Conservation (phyloP, 2,329 filamentous ascomycete species). For the Cordyceps farinosa region DNA sequence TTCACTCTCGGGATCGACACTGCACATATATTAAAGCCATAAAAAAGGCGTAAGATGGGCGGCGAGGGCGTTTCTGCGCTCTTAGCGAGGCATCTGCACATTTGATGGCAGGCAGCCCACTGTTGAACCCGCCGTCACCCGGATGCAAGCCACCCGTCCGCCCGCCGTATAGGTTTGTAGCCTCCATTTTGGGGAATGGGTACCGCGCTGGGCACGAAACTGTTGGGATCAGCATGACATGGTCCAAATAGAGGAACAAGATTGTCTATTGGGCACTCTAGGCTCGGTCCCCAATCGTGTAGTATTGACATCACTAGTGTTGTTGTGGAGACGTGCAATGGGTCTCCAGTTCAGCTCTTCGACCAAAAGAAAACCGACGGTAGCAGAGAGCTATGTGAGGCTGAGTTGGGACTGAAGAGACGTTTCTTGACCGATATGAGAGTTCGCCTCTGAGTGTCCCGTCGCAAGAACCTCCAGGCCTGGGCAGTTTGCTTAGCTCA, state of each 20-base stretch:
- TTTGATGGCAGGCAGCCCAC: background rate
- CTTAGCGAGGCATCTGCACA: background rate
- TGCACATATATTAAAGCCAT: constrained; percentile 7
- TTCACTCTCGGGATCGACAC: constrained; percentile 1
- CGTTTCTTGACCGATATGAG: background rate
- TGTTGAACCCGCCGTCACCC: background rate
- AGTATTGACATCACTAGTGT: background rate
- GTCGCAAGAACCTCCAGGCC: too few relatives aligned
- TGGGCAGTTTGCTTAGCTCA: background rate
- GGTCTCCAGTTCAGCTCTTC: background rate
- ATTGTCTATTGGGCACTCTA: background rate
- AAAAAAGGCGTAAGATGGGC: background rate
- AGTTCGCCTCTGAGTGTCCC: background rate
- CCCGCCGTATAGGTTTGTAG: background rate
- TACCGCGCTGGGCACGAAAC: background rate
- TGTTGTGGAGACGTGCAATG: background rate
- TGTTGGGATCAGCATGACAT: background rate
- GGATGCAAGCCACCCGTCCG: background rate
- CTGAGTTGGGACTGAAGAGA: background rate
- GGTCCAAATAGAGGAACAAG: background rate
- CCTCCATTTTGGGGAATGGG: background rate
- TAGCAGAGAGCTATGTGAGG: background rate
- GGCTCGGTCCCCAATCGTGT: background rate
- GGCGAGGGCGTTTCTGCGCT: background rate
- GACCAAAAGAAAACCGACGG: background rate